phyloP scores from a whole-genome alignment of 768 basidiomycete species.

The Vishniacozyma victoriae region DNA sequence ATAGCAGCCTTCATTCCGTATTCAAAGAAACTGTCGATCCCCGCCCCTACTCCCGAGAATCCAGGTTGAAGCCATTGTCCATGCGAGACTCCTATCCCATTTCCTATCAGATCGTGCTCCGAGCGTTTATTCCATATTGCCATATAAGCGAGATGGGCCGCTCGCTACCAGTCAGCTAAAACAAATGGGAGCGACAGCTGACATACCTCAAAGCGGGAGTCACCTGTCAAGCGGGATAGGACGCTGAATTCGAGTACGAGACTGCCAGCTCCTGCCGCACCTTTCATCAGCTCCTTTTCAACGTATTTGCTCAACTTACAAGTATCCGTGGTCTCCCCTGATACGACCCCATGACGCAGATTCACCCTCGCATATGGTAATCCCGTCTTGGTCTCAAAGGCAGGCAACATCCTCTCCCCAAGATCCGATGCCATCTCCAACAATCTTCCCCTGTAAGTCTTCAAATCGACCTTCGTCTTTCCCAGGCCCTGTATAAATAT shows the following conservation, averaged over 20 bases:
- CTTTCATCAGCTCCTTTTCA: constrained; percentile 59
- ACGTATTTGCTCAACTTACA: constrained; percentile 75
- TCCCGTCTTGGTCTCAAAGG: constrained; percentile 85
- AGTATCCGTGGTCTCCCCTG: constrained; percentile 73
- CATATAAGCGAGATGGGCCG: constrained; percentile 86
- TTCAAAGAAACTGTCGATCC: constrained; percentile 92
- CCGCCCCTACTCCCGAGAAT: constrained; percentile 78
- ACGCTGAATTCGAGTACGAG: constrained; percentile 92
- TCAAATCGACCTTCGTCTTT: constrained; percentile 49
- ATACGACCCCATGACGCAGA: constrained; percentile 67
- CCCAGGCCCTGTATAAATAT: too few relatives aligned
- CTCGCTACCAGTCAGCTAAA: too few relatives aligned
- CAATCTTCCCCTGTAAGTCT: constrained; percentile 74
- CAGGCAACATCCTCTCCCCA: constrained; percentile 76
- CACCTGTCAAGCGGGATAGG: constrained; percentile 81
- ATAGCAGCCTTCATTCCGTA: constrained; percentile 44
- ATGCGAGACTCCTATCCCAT: constrained; percentile 72
- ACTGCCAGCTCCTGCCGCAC: constrained; percentile 87
- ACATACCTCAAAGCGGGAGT: constrained; percentile 70
- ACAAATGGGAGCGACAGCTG: background rate
- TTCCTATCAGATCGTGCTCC: constrained; percentile 76
- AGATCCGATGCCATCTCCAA: constrained; percentile 78
- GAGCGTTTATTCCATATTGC: constrained; percentile 89
- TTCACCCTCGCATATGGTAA: constrained; percentile 89
- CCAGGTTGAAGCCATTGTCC: constrained; percentile 75